A percentile compares a stretch with the other conserved stretches of the same genome.
Evolutionary conservation across 345 rosid genomes (phyloP).

Genomic region (Punica granatum): DNA sequence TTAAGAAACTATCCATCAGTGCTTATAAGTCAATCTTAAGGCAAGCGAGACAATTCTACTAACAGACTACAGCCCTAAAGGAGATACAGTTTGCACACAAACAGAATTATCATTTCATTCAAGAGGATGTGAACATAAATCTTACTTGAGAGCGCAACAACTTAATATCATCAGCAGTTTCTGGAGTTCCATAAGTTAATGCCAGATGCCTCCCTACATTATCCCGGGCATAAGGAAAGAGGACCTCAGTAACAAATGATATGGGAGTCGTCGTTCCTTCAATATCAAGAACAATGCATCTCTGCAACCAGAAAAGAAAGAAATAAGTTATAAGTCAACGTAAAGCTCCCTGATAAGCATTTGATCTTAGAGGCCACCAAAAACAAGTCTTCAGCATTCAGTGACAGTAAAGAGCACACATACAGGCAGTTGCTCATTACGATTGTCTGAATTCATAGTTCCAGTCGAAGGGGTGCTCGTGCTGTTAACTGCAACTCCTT

Average conservation of each 20-base stretch:
- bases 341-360: background rate
- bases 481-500: slow-evolving; percentile 23
- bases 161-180: slow-evolving; percentile 72
- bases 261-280: slow-evolving; percentile 99
- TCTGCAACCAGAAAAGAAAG: slow-evolving; percentile 38
- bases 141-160: slow-evolving; percentile 70
- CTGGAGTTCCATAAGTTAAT: slow-evolving; percentile 60
- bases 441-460: slow-evolving; percentile 32
- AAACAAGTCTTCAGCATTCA: background rate
- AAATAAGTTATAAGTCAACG: background rate
- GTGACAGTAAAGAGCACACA: background rate
- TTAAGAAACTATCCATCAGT: background rate
- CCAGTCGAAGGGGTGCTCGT: slow-evolving; percentile 30
- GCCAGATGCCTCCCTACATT: slow-evolving; percentile 78
- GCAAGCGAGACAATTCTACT: background rate
- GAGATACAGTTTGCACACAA: background rate
- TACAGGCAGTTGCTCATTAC: slow-evolving; percentile 39
- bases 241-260: slow-evolving; percentile 83
- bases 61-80: no score
- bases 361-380: background rate
- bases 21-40: background rate
- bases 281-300: slow-evolving; percentile 81
- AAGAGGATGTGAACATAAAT: slow-evolving; percentile 4
- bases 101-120: background rate
- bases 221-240: slow-evolving; percentile 85